Evolutionary conservation across 768 basidiomycete genomes (phyloP).

Genomic region (Cystobasidiopsis lactophilus): DNA sequence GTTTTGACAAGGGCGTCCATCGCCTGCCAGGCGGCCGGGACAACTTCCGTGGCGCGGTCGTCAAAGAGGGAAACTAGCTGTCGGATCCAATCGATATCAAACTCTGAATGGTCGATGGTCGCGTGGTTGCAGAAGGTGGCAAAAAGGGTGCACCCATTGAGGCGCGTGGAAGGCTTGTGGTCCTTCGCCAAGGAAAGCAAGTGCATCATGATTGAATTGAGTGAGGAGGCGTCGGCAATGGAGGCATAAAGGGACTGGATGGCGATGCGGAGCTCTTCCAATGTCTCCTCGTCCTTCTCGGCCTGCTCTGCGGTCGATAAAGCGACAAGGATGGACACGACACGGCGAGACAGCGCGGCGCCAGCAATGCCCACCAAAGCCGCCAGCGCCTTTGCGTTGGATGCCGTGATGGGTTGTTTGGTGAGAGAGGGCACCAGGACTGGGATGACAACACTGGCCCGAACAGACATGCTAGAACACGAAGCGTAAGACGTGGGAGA

Average conservation of each 20-base stretch:
- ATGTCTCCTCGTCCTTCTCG: conserved; percentile 43
- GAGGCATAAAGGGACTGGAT: conserved; percentile 51
- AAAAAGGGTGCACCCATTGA: conserved; percentile 58
- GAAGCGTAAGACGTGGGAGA: not conserved
- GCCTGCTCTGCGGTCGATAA: conserved; percentile 53
- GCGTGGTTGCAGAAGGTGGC: conserved; percentile 62
- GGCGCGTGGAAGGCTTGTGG: conserved; percentile 44
- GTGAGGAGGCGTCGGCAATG: conserved; percentile 61
- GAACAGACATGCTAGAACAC: conserved; percentile 36
- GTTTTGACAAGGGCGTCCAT: conserved; percentile 75
- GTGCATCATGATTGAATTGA: conserved; percentile 71
- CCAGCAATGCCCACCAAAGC: conserved; percentile 88
- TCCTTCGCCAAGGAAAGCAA: conserved; percentile 77
- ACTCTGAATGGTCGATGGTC: conserved; percentile 56
- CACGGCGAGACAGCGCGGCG: conserved; percentile 57
- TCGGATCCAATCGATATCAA: conserved; percentile 84
- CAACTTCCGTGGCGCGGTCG: conserved; percentile 37
- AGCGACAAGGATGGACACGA: conserved; percentile 54
- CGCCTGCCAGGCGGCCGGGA: conserved; percentile 54
- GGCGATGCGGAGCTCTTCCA: conserved; percentile 49
- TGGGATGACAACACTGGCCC: conserved; percentile 87
- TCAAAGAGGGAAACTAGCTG: conserved; percentile 65
- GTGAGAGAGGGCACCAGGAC: conserved; percentile 85
- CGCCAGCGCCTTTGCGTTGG: conserved; percentile 78
- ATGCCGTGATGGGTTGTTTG: conserved; percentile 69